Conservation (phyloP, 805 yeast genomes). For the Saccharomycopsis selenospora region DNA sequence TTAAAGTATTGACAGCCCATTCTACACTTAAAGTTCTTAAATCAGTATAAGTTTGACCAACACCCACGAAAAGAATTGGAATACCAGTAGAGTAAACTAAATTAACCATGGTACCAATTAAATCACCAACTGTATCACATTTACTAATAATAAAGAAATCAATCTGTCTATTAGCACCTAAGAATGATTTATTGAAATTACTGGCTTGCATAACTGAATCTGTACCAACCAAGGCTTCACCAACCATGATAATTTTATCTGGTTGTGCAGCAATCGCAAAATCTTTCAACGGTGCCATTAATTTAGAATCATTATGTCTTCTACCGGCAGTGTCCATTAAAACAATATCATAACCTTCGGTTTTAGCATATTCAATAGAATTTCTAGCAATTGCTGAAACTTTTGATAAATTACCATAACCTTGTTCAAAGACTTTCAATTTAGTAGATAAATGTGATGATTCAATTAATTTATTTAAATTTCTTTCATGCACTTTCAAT, state of each 20-base stretch:
- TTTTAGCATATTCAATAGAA: conserved; percentile 75
- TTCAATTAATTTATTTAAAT: conserved; percentile 62
- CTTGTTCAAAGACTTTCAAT: conserved; percentile 81
- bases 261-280: conserved; percentile 95
- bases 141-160: conserved; percentile 91
- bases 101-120: conserved; percentile 94
- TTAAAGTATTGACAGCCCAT: conserved; percentile 85
- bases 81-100: conserved; percentile 96
- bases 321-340: conserved; percentile 97
- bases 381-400: conserved; percentile 90
- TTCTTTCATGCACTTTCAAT: conserved; percentile 84
- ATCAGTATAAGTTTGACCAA: conserved; percentile 96
- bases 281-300: conserved; percentile 92
- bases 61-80: conserved; percentile 92
- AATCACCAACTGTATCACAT: conserved; percentile 95
- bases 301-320: conserved; percentile 87
- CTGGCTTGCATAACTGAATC: conserved; percentile 94
- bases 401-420: conserved; percentile 92
- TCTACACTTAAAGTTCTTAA: conserved; percentile 82
- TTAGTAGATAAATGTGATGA: conserved; percentile 26
- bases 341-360: conserved; percentile 71
- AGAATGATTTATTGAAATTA: conserved; percentile 84
- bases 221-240: conserved; percentile 95
- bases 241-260: conserved; percentile 96
- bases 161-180: conserved; percentile 64